Evolutionary conservation across 148 eudicot genomes (phyloP).

Genomic region (Amaranthus hypochondriacus): DNA sequence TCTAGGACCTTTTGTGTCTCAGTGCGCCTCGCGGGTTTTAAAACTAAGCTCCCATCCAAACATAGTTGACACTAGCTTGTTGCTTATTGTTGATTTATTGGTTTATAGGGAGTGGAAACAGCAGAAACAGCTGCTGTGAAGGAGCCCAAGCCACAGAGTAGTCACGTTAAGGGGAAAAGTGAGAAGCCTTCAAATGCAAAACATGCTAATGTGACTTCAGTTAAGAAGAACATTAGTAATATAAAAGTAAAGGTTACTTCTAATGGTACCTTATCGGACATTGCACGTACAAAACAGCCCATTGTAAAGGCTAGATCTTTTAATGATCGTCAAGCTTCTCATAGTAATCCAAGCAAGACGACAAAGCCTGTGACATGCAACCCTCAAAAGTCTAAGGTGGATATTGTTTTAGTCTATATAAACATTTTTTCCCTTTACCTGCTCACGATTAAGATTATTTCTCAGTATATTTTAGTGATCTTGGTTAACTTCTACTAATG

Average conservation of each 20-base stretch:
- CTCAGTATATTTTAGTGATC: neutral
- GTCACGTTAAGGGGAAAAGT: conserved; percentile 35
- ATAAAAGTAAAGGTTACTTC: conserved; percentile 36
- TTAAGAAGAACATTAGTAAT: conserved; percentile 35
- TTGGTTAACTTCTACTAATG: conserved; percentile 8
- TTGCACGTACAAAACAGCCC: conserved; percentile 35
- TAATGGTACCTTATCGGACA: conserved; percentile 47
- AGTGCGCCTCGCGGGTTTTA: too few relatives aligned
- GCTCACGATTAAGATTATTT: neutral
- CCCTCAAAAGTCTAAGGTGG: conserved; percentile 45
- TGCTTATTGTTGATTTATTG: neutral
- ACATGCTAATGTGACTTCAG: conserved; percentile 9
- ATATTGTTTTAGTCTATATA: neutral
- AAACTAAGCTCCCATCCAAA: too few relatives aligned
- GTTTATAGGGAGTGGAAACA: conserved; percentile 33
- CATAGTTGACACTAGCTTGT: too few relatives aligned
- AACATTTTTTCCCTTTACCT: conserved; percentile 1
- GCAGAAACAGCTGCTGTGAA: conserved; percentile 25
- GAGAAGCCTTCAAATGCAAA: conserved; percentile 38
- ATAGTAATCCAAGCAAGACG: conserved; percentile 25
- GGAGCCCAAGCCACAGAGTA: conserved; percentile 34
- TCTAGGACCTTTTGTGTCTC: too few relatives aligned
- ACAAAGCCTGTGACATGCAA: conserved; percentile 31
- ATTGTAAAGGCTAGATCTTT: conserved; percentile 38
- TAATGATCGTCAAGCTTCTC: conserved; percentile 40